Evolutionary conservation across 1,139 yeast genomes (phyloP), one percentile per base, ranked within the genome.

Genomic region (Scheffersomyces illinoinensis): DNA sequence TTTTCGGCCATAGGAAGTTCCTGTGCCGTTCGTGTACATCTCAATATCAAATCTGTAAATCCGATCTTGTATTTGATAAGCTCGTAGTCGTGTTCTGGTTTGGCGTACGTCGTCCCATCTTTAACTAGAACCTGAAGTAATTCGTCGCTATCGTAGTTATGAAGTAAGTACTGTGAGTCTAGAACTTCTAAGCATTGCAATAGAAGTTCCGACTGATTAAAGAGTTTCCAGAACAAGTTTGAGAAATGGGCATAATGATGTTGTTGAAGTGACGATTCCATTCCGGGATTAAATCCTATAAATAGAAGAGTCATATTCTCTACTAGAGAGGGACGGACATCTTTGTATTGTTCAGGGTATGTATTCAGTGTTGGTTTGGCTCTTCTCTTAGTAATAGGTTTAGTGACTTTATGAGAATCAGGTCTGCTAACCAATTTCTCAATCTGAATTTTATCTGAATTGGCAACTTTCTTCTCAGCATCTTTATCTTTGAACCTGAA

Each of bases 161-260:
- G 54, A 17, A 52, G 59, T n/a, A 58, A 52, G 47, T 60, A 39
- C 10, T 12, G 20, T 19, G 49, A 23, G 4, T 21, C 54, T 0
- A 56, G 47, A 12, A 52, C 53, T 24, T 53, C 55, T 8, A 66
- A 48, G 5, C 75, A 73, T 47, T 67, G 62, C 17, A 62, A 39
- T 3, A 87, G 78, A 8, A 87, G 63, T 10, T 81, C 76, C 14
- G 89, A 80, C 59, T 84, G 82, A 67, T 84, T 84, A 62, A 90
- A 73, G 47, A 89, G 72, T 62, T 83, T 86, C 95, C 95, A 90
- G 68, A 90, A 90, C 54, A 82, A 71, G 66, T 90, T 90, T 6
- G 91, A 81, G 47, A 76, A 85, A 66, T 90, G 95, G 0, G 96
- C 96, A 68, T 88, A 90, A 67, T 89, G 87, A 68, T 89, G 95